Base-by-base conservation (phyloP, 495 filamentous ascomycete genomes). In the Venustampulla echinocandica region DNA sequence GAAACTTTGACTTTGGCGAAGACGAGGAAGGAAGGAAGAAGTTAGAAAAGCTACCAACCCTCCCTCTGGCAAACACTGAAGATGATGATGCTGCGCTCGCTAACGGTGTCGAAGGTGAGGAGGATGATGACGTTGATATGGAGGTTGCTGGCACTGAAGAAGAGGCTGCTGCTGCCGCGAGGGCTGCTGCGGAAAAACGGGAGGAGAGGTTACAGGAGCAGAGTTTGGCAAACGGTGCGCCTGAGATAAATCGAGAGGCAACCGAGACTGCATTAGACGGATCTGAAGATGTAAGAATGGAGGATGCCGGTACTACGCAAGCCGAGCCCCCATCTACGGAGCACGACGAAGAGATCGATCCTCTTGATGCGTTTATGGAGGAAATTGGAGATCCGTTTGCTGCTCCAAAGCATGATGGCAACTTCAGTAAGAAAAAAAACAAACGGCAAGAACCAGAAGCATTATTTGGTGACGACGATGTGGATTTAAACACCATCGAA, bases 301-400 rank as follows among this genome's bases (percentile, higher is more conserved):
- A 46, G 41, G 65, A 65, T 15, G 56, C 54, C 15, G 22, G 37
- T 17, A 20, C 30, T 25, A 20, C 22, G 63, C 42, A 42, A 18
- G 21, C 35, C 14, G 46, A 50, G 66, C 13, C 39, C 1, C 5
- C 30, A 14, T 7, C 37, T 15, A 33, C 32, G 22, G 52, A 76
- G 35, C 71, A 75, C 14, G 80, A 80, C 32, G 89, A 90, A 22
- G 89, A 94, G 17, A 64, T 87, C 43, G 92, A 99, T 63, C 89
- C 92, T 19, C 71, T 99, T 24, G 92, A 99, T 67, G 90, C 89
- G 9, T 99, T 89, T 66, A 97, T 99, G 92, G 82, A 80, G 38
- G 81, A 74, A 36, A 76, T 98, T 20, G 76, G 66, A n/a, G 73
- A 76, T 42, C 67, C 71, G 10, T 66, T 64, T 38, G 70, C 65